Evolutionary conservation across 345 rosid genomes (phyloP), one percentile per base, ranked within the genome.

Genomic region (Aquilaria yunnanensis): DNA sequence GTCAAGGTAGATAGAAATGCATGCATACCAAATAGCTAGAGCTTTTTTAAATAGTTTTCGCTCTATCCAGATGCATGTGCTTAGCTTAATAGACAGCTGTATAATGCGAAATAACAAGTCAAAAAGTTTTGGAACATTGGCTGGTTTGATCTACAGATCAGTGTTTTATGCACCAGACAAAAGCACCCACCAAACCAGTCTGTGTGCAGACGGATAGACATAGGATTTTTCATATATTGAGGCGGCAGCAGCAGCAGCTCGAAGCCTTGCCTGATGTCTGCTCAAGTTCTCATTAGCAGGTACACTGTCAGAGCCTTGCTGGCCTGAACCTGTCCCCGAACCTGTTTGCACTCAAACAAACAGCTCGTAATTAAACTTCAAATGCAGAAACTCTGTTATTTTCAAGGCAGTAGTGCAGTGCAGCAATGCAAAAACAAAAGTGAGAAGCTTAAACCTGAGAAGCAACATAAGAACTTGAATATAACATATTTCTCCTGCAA

Each of bases 201-300:
- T 70, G 74, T 71, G 87, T 68, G 88, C 77, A 50, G 88, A 81
- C 68, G 98, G 97, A 80, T 93, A 90, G 59, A 86, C 89, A 67
- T 77, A 67, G 33, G 96, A 90, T 72, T 77, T 93, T 65, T 82
- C 96, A 69, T 90, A 90, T 70, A 86, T 56, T 34, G 98, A 70
- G 12, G 97, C 96, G 9, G 98, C 97, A 11, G 88, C 76, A 0
- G 85, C 86, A 48, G 96, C 95, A 68, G 96, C 98, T 82, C 70
- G 96, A 43, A 88, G 72, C 76, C 97, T 86, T 64, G 81, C 87
- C 73, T 88, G 84, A 73, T 86, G 96, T 67, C 64, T 67, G 66
- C 81, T 81, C 70, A 83, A 65, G 73, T 72, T 72, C 65, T 68
- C 77, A 65, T 68, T 70, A 43, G 74, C 60, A 37, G 30, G 62